Conservation (phyloP, 805 yeast species). For the Wickerhamomyces chaumierensis region DNA sequence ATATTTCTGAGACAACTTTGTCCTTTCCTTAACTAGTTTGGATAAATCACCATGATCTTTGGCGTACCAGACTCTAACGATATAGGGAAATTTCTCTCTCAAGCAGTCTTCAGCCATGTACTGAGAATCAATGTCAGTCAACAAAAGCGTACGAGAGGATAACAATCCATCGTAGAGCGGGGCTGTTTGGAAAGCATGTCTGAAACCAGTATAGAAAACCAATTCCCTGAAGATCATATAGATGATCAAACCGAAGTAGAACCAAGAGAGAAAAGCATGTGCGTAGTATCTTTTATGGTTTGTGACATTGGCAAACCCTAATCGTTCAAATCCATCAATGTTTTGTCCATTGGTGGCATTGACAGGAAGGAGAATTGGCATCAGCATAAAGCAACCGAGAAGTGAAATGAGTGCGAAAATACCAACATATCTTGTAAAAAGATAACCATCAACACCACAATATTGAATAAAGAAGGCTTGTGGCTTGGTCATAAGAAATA, state of each 20-base stretch:
- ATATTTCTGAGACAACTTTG: conserved; percentile 45
- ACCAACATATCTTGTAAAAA: conserved; percentile 54
- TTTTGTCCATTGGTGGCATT: conserved; percentile 59
- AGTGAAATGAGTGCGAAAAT: conserved; percentile 29
- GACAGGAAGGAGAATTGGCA: conserved; percentile 59
- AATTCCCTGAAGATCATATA: conserved; percentile 65
- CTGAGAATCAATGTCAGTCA: conserved; percentile 47
- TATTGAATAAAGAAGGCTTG: conserved; percentile 57
- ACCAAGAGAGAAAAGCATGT: conserved; percentile 68
- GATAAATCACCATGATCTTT: conserved; percentile 48
- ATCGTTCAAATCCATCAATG: conserved; percentile 47
- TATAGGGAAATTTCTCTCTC: conserved; percentile 51
- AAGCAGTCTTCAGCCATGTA: conserved; percentile 38
- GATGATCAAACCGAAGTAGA: conserved; percentile 53
- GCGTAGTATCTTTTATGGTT: conserved; percentile 60
- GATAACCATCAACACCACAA: conserved; percentile 67
- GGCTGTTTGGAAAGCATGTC: conserved; percentile 65
- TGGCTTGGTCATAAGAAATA: conserved; percentile 38
- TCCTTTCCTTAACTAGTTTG: conserved; percentile 49
- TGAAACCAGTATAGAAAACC: conserved; percentile 55
- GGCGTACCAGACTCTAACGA: conserved; percentile 49
- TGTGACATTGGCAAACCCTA: conserved; percentile 51
- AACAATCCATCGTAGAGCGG: conserved; percentile 62
- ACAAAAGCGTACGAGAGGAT: conserved; percentile 60
- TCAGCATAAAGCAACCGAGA: conserved; percentile 10